Evolutionary conservation across 2,329 filamentous ascomycete genomes (phyloP), one percentile per base, ranked within the genome.

Genomic region (Leptographium procerum): DNA sequence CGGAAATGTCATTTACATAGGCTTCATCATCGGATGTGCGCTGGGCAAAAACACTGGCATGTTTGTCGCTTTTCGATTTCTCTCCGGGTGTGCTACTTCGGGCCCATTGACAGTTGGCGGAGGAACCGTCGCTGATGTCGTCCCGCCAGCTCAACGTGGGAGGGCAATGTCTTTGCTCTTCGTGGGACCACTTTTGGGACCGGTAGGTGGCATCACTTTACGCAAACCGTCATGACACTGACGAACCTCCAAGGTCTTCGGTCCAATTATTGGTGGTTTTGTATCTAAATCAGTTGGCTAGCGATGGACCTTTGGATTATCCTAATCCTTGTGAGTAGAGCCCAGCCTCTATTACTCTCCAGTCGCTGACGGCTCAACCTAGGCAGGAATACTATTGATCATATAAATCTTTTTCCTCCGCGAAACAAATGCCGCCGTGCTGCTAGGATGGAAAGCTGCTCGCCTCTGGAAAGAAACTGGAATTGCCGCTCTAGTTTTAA

Each of bases 91-190:
- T 24, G 56, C 56, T 16, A 57, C 33, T 16, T 50, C 56, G n/a
- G 52, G 33, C 9, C 52, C 54, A 0, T 78, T 89, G 0, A 88
- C 84, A 0, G 87, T 86, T 62, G 87, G 84, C 0, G 85, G 84
- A 1, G 85, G 84, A 28, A 81, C 81, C 2, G 82, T 88, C 40
- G 80, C 82, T 16, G 86, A 89, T 66, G 74, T 88, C 69, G 77
- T 87, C 22, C 58, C 58, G 0, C 75, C 77, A 50, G 78, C 83
- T 65, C 75, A 80, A 63, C 75, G 83, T 33, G 83, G 79, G 10
- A 70, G 73, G 4, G 80, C 80, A 52, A 84, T 86, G 79, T 73
- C 76, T 1, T 70, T 68, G 9, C 77, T 40, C 74, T 73, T 0
- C 71, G 73, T 13, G 3, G 60, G 60, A 8, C 57, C 60, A 8